Evolutionary conservation across 1,284 basidiomycete genomes (phyloP), one percentile per base, ranked within the genome.

Genomic region (Athelia psychrophila): DNA sequence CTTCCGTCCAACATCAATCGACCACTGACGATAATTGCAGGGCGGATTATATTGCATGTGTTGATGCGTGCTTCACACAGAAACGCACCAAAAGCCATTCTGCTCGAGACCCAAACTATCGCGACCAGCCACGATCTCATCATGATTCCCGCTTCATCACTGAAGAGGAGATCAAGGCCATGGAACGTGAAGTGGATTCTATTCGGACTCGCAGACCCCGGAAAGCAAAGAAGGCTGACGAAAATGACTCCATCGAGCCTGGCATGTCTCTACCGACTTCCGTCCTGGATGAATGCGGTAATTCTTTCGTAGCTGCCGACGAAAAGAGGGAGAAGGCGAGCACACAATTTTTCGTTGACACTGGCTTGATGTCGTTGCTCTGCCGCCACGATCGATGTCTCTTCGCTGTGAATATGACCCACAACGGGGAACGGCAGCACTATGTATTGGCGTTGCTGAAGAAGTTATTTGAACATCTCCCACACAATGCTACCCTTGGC

Each of bases 261-360:
- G 49, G 54, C 25, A 48, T 65, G 48, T 48, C 52, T 16, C 60
- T 69, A 2, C 61, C 64, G 6, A 55, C 51, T 13, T 60, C 65
- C 24, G 63, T 62, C 3, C 54, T 72, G 13, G 58, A 66, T 47
- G 59, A 51, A 9, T 74, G 72, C 53, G 49, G 63, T 12, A 60
- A 65, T 3, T 67, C 64, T 2, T 73, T 73, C 54, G 55, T 51
- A 2, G 71, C 71, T 20, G 71, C 69, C 8, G 63, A 73, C 51
- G 61, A 64, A 42, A 59, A 53, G 16, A 40, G 58, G 1, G 44
- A 59, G 35, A 70, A 70, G 49, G 63, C 68, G 18, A 65, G 63
- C 50, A 64, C 62, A 8, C 53, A 56, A 20, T 64, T 64, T 47
- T 70, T 68, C 50, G 53, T 56, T 3, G 61, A 66, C 45, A 72